Base-by-base conservation (phyloP, 148 eudicot species). In the Linanthus parryae region DNA sequence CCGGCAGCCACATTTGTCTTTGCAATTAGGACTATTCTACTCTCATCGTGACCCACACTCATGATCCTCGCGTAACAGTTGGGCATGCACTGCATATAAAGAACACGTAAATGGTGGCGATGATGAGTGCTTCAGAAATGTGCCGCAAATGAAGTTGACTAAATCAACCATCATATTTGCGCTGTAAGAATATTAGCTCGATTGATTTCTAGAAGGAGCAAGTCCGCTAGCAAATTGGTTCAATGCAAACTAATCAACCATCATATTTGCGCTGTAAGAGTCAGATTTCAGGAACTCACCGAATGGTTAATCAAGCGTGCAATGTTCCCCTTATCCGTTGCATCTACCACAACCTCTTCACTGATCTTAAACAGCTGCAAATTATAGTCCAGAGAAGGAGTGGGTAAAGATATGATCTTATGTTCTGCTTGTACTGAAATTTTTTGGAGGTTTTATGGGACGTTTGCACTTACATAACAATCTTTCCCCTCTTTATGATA, bases 301-400 rank as follows among this genome's bases (percentile, higher is more conserved):
- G 99, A 92, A 73, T 92, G 96, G 65, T 92, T 92, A 44, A 92
- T 92, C 54, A 92, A 72, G 47, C 99, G 96, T 43, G 99, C 99
- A 51, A 92, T 80, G 48, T 92, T 92, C 58, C 99, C 99, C 64
- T 80, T 83, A 63, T 87, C 83, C 22, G 98, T 92, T 14, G 99
- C 96, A 61, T 92, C 99, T 12, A 92, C 90, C 59, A 92, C 98
- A 8, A 92, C 87, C 66, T 87, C 96, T 68, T 92, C 99, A 47
- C 99, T 84, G 61, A 87, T 84, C 69, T 92, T 92, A 56, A 92
- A 92, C n/a, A 92, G 74, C 98, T 92, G 94, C 69, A 52, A 21
- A 56, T 25, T 34, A n/a, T n/a, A n/a, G n/a, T n/a, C n/a, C n/a
- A n/a, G n/a, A n/a, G n/a, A n/a, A n/a, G n/a, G n/a, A n/a, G n/a